Conservation (phyloP, 495 filamentous ascomycete genomes). For the Penicillium cataractarum region DNA sequence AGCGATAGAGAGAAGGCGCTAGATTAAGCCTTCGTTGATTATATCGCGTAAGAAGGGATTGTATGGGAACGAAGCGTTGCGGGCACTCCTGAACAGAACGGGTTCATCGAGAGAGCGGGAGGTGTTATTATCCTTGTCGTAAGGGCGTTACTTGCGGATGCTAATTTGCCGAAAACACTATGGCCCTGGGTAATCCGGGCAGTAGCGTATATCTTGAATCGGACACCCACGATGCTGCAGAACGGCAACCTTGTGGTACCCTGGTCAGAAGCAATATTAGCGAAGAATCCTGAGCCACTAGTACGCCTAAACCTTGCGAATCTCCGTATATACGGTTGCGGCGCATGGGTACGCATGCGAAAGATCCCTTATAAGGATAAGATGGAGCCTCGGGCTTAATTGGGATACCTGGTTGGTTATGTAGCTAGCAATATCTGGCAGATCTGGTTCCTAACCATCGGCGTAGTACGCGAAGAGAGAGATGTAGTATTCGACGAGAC, state of each 20-base stretch:
- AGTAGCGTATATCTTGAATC: slow-evolving; percentile 13
- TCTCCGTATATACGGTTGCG: slow-evolving; percentile 9
- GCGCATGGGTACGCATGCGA: not conserved
- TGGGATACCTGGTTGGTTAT: slow-evolving; percentile 15
- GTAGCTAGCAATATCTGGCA: slow-evolving; percentile 12
- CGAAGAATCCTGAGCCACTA: not conserved
- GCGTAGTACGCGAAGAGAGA: not conserved
- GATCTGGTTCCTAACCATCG: slow-evolving; percentile 5
- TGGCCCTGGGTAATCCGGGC: slow-evolving; percentile 9
- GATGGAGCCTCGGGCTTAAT: slow-evolving; percentile 6
- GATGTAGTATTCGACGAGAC: slow-evolving; percentile 13
- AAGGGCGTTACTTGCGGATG: not conserved
- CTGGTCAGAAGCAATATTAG: not conserved
- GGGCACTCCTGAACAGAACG: slow-evolving; percentile 9
- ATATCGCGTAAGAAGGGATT: not conserved
- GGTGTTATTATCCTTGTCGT: slow-evolving; percentile 12
- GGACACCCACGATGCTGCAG: slow-evolving; percentile 5
- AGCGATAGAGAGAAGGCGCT: slow-evolving; percentile 10
- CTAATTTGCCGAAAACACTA: slow-evolving; percentile 12
- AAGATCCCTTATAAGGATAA: slow-evolving; percentile 6
- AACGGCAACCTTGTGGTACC: slow-evolving; percentile 7
- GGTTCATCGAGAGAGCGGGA: slow-evolving; percentile 11
- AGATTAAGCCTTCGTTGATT: not conserved
- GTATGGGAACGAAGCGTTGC: not conserved
- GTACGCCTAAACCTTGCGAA: slow-evolving; percentile 11